Evolutionary conservation across 176 grass and related monocot species (phyloP).

Genomic region (Metroxylon sagu): DNA sequence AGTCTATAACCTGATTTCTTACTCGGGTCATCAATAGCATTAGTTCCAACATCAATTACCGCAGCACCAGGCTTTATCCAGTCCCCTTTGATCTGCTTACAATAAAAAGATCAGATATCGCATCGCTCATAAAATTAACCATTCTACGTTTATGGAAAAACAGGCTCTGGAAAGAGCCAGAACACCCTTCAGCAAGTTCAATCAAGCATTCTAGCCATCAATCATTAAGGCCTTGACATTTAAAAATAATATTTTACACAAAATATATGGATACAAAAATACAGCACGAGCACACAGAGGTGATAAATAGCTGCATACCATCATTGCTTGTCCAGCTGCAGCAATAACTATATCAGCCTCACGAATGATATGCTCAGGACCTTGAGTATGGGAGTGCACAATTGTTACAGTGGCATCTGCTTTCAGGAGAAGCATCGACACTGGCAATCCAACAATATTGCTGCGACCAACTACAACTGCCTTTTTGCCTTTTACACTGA

Average conservation of each 20-base stretch:
- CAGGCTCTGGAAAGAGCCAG: too few species aligned
- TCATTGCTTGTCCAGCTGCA: conserved; percentile 88
- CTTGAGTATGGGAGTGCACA: conserved; percentile 64
- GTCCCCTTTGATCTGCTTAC: conserved; percentile 72
- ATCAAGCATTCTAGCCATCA: too few species aligned
- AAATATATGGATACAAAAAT: too few species aligned
- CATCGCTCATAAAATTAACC: too few species aligned
- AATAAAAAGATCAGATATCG: too few species aligned
- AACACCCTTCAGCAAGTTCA: too few species aligned
- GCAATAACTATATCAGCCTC: conserved; percentile 82
- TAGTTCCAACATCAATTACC: conserved; percentile 75
- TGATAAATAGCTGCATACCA: conserved; percentile 26
- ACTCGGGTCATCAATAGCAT: conserved; percentile 65
- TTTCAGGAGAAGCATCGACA: conserved; percentile 85
- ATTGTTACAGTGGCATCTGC: conserved; percentile 76
- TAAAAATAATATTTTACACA: too few species aligned
- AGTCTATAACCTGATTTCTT: conserved; percentile 74
- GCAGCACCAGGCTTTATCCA: conserved; percentile 95
- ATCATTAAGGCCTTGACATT: too few species aligned
- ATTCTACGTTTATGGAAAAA: too few species aligned
- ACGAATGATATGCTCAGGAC: conserved; percentile 55
- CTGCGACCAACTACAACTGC: conserved; percentile 87
- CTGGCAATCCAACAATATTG: conserved; percentile 87
- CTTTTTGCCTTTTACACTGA: conserved; percentile 61
- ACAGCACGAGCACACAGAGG: not conserved